Evolutionary conservation across 2,329 filamentous ascomycete species (phyloP).

Genomic region (Periconia sp.): DNA sequence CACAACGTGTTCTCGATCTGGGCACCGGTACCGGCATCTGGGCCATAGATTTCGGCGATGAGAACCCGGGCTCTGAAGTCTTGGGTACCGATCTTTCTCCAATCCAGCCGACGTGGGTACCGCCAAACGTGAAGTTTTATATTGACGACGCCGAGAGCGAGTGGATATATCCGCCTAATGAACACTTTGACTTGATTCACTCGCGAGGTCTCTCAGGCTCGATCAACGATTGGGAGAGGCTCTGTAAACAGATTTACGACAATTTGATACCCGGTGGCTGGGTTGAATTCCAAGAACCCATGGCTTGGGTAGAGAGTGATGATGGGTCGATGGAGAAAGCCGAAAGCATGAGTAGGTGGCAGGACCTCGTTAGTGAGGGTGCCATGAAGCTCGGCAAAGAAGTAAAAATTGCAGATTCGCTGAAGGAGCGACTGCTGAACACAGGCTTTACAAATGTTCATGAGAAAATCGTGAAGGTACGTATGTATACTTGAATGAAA

Average conservation of each 20-base stretch:
- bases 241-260: conserved; percentile 31
- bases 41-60: conserved; percentile 48
- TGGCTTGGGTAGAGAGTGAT: conserved; percentile 38
- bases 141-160: conserved; percentile 50
- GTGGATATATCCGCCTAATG: conserved; percentile 42
- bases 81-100: conserved; percentile 45
- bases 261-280: conserved; percentile 40
- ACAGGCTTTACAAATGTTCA: conserved; percentile 42
- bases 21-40: conserved; percentile 51
- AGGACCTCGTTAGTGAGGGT: conserved; percentile 35
- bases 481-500: conserved; percentile 1
- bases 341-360: conserved; percentile 31
- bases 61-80: conserved; percentile 40
- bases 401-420: conserved; percentile 25
- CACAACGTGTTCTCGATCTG: conserved; percentile 41
- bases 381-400: conserved; percentile 33
- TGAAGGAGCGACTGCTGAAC: conserved; percentile 35
- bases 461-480: conserved; percentile 43
- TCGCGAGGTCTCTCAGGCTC: conserved; percentile 35
- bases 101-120: conserved; percentile 48
- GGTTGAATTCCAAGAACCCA: conserved; percentile 45
- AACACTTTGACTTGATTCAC: conserved; percentile 46
- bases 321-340: conserved; percentile 36
- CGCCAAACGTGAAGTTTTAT: conserved; percentile 49
- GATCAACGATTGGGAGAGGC: conserved; percentile 42